Conservation (phyloP, 2,329 filamentous ascomycete species). For the Cyanodermella asteris region DNA sequence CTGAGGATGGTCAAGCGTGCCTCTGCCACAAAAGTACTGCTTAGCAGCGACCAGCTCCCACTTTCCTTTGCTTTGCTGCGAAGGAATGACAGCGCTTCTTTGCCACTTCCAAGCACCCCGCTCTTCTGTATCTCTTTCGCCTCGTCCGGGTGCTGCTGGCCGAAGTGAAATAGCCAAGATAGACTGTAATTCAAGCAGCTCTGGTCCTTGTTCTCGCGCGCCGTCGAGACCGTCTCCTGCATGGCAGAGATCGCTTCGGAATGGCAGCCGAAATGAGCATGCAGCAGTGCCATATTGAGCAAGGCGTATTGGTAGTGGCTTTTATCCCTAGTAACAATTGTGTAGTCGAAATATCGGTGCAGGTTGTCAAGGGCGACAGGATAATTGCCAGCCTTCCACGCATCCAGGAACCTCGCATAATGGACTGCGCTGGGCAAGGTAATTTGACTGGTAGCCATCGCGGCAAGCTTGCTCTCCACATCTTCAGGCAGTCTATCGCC, state of each 20-base stretch:
- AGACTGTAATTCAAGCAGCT: conserved; percentile 84
- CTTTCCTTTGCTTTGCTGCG: conserved; percentile 69
- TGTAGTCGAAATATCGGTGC: conserved; percentile 92
- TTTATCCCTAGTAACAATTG: conserved; percentile 64
- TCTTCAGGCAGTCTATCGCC: conserved; percentile 57
- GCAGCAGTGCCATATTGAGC: conserved; percentile 77
- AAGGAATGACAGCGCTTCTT: conserved; percentile 63
- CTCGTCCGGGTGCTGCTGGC: conserved; percentile 61
- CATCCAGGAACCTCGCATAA: conserved; percentile 55
- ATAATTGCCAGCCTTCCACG: conserved; percentile 81
- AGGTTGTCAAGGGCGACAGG: conserved; percentile 74
- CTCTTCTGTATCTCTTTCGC: conserved; percentile 47
- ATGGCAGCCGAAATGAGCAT: conserved; percentile 86
- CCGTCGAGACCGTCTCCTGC: conserved; percentile 87
- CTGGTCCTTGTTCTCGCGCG: conserved; percentile 79
- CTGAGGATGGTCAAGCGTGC: conserved; percentile 57
- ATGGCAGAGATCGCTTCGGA: conserved; percentile 81
- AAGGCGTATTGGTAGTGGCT: conserved; percentile 87
- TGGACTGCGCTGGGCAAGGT: conserved; percentile 52
- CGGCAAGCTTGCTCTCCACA: conserved; percentile 48
- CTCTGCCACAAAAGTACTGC: conserved; percentile 65
- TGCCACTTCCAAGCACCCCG: conserved; percentile 54
- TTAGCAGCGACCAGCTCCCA: conserved; percentile 68
- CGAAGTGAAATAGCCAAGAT: conserved; percentile 89
- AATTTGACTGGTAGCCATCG: conserved; percentile 43